Conservation (phyloP, 805 yeast species). For the Candida corydali region DNA sequence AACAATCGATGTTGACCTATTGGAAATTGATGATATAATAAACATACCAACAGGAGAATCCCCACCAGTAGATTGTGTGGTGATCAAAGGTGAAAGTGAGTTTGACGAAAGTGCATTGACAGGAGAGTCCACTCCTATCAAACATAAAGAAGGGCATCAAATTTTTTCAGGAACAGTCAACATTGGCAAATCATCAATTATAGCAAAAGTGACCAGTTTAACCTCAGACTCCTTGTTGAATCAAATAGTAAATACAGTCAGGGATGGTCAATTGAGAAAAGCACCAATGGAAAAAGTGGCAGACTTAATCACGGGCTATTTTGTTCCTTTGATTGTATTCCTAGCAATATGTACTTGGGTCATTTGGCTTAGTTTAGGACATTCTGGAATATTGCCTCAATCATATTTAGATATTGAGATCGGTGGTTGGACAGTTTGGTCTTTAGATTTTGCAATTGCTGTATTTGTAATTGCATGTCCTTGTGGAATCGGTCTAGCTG, state of each 20-base stretch:
- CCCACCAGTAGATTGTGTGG: slow-evolving; percentile 55
- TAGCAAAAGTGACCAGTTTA: slow-evolving; percentile 52
- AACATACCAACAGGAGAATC: slow-evolving; percentile 52
- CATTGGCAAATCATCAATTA: slow-evolving; percentile 49
- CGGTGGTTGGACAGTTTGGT: slow-evolving; percentile 78
- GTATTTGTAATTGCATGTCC: slow-evolving; percentile 85
- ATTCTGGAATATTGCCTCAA: slow-evolving; percentile 49
- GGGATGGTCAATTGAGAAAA: slow-evolving; percentile 67
- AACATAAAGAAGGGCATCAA: slow-evolving; percentile 57
- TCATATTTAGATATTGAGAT: slow-evolving; percentile 57
- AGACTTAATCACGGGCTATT: slow-evolving; percentile 62
- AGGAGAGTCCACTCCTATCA: slow-evolving; percentile 60
- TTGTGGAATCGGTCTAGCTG: slow-evolving; percentile 81
- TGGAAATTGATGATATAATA: slow-evolving; percentile 52
- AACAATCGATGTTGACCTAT: slow-evolving; percentile 35
- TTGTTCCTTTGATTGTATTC: slow-evolving; percentile 65
- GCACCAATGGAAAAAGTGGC: slow-evolving; percentile 75
- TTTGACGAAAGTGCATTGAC: slow-evolving; percentile 63
- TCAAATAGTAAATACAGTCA: slow-evolving; percentile 63
- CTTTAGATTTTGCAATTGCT: slow-evolving; percentile 70
- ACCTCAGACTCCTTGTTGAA: slow-evolving; percentile 66
- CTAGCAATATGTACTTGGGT: slow-evolving; percentile 64
- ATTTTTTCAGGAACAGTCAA: slow-evolving; percentile 72
- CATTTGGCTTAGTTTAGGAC: slow-evolving; percentile 61
- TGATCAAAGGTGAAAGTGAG: slow-evolving; percentile 42